Percentiles rank a stretch among this genome's conserved stretches.
Evolutionary conservation across 202 grass and related monocot genomes (phyloP).

Genomic region (Panicum hallii): DNA sequence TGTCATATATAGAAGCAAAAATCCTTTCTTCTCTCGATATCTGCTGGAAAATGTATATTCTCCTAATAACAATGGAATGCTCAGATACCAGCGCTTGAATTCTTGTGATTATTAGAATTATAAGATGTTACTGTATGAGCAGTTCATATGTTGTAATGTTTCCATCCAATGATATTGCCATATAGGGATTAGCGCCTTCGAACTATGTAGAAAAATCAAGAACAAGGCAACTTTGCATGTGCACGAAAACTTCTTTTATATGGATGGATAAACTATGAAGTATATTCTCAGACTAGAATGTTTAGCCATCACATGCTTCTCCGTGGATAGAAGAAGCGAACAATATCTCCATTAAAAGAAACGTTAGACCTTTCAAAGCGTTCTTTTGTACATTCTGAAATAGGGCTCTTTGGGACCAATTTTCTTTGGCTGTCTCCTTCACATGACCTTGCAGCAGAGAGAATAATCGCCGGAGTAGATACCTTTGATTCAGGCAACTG

Average conservation of each 20-base stretch:
- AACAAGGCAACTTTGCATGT: background rate
- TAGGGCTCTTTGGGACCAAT: background rate
- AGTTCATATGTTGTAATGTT: background rate
- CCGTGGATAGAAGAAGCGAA: too few relatives aligned
- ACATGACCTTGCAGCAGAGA: background rate
- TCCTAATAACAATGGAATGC: background rate
- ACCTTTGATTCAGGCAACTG: background rate
- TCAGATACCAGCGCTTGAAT: background rate
- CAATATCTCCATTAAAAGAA: background rate
- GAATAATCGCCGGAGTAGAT: background rate
- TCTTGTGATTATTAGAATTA: background rate
- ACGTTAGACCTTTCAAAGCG: background rate
- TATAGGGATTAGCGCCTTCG: background rate
- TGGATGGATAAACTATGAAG: background rate
- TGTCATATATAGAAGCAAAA: background rate
- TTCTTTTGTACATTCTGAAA: conserved; percentile 20
- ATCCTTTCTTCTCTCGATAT: background rate
- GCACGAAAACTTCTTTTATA: background rate
- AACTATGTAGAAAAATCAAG: background rate
- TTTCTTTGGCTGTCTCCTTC: background rate
- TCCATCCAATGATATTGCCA: background rate
- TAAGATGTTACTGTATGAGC: background rate
- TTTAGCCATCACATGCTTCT: background rate
- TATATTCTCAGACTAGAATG: background rate
- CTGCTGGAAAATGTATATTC: background rate